These are phyloP conservation scores for Cyberlindnera xylosilytica DNA, from an alignment of 805 yeast genomes.

Conservation along the genomic window DNA sequence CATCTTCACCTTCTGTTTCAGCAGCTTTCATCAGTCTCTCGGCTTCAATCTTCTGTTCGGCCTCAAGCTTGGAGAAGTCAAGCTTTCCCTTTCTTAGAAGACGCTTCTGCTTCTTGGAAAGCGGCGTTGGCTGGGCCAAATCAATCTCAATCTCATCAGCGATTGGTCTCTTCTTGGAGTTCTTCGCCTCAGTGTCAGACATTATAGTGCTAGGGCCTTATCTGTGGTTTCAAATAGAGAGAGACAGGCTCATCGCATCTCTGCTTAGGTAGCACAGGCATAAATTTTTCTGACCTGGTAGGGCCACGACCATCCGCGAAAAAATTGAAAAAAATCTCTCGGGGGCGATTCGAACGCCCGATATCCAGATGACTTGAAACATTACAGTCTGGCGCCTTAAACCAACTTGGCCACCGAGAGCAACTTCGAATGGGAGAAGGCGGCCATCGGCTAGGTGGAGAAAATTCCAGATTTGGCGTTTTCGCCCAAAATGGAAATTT, in stretches of 20 bases:
- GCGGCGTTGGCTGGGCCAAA: conserved; percentile 67
- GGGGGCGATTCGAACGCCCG: conserved; percentile 53
- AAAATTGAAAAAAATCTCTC: conserved; percentile 33
- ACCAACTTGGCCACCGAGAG: conserved; percentile 46
- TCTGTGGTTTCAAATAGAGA: no score
- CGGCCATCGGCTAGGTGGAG: not conserved
- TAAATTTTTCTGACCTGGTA: conserved; percentile 2
- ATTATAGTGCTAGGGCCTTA: not conserved
- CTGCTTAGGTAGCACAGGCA: not conserved
- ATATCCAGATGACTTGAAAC: conserved; percentile 39
- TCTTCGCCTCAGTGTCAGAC: conserved; percentile 9
- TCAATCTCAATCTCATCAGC: conserved; percentile 58
- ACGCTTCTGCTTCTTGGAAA: conserved; percentile 90
- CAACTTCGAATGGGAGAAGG: not conserved
- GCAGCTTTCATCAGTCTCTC: conserved; percentile 38
- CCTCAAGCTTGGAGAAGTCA: conserved; percentile 53
- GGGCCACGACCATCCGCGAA: not conserved
- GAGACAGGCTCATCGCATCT: conserved; percentile 14
- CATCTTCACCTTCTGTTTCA: conserved; percentile 28
- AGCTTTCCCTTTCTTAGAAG: conserved; percentile 73
- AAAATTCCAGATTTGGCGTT: not conserved
- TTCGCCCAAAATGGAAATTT: not conserved
- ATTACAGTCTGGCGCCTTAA: conserved; percentile 45
- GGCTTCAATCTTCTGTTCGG: conserved; percentile 36
- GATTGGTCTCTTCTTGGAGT: conserved; percentile 21